phyloP scores from a whole-genome alignment of 1,284 basidiomycete species.

The Apiotrichum siamense region DNA sequence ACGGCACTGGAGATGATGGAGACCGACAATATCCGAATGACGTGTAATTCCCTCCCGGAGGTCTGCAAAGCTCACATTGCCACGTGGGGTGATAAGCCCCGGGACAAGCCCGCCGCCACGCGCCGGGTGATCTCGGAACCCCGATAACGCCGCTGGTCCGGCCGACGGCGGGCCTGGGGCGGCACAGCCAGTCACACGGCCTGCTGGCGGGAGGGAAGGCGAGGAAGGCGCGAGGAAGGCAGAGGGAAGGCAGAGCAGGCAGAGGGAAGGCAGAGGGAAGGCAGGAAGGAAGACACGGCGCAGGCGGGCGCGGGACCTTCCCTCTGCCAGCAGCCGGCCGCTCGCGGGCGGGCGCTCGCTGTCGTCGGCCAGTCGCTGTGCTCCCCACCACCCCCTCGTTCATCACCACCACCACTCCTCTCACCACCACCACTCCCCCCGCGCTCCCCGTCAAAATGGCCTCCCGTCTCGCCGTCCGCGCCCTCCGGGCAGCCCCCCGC shows the following conservation, averaged over 20 bases:
- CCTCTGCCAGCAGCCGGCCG: background rate
- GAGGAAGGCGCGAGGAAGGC: too few relatives aligned
- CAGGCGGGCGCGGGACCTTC: too few relatives aligned
- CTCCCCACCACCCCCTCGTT: slow-evolving; percentile 1
- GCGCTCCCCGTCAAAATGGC: slow-evolving; percentile 39
- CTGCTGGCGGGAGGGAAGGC: too few relatives aligned
- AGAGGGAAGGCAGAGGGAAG: too few relatives aligned
- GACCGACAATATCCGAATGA: too few relatives aligned
- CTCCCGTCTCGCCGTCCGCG: slow-evolving; percentile 46
- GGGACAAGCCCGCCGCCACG: background rate
- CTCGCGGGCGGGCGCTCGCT: background rate
- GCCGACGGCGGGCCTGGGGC: too few relatives aligned
- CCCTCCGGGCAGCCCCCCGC: slow-evolving; percentile 41
- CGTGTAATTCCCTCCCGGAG: background rate
- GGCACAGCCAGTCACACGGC: background rate
- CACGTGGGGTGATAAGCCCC: background rate
- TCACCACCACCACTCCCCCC: slow-evolving; percentile 13
- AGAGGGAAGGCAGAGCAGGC: too few relatives aligned
- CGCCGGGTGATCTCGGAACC: background rate
- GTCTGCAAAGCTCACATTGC: too few relatives aligned
- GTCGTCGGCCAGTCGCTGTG: background rate
- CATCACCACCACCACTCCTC: slow-evolving; percentile 6
- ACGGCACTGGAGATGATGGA: too few relatives aligned
- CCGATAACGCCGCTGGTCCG: background rate
- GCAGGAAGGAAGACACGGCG: too few relatives aligned